Conservation (phyloP, 2,329 filamentous ascomycete species). For the Coniochaeta sp. region DNA sequence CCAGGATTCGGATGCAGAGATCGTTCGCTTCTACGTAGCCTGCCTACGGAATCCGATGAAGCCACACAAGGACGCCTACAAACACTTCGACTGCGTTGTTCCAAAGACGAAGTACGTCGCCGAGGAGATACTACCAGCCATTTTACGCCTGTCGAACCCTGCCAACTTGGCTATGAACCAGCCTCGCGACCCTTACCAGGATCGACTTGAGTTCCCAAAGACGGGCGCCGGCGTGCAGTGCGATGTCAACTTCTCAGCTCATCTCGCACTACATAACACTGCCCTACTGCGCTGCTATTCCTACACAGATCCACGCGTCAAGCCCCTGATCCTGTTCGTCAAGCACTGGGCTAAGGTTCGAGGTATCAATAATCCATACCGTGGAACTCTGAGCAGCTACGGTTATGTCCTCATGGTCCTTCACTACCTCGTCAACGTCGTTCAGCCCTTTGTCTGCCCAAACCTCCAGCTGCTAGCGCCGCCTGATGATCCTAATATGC, state of each 20-base stretch:
- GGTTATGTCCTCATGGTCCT: conserved; percentile 89
- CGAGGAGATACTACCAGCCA: conserved; percentile 20
- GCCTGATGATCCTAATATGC: conserved; percentile 28
- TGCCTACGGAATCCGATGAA: conserved; percentile 34
- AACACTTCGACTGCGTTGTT: conserved; percentile 25
- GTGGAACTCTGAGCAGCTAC: conserved; percentile 80
- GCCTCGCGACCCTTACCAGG: conserved; percentile 44
- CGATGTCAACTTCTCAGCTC: conserved; percentile 86
- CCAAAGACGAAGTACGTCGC: background rate
- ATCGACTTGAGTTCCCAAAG: conserved; percentile 70
- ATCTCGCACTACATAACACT: conserved; percentile 78
- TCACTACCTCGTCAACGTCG: conserved; percentile 82
- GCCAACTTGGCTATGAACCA: conserved; percentile 41
- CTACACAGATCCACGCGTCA: conserved; percentile 68
- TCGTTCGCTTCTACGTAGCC: conserved; percentile 40
- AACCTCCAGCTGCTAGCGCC: conserved; percentile 63
- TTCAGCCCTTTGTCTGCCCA: conserved; percentile 70
- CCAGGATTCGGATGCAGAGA: conserved; percentile 20
- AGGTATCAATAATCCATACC: conserved; percentile 80
- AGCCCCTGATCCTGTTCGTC: conserved; percentile 73
- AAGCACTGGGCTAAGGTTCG: conserved; percentile 86
- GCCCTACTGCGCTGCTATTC: conserved; percentile 77
- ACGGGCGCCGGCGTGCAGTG: conserved; percentile 74
- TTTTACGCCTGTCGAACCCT: conserved; percentile 40
- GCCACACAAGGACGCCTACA: too few species aligned